These are phyloP conservation scores for Coprinopsis strossmayeri DNA, from an alignment of 768 basidiomycete genomes.

Conservation along the genomic window DNA sequence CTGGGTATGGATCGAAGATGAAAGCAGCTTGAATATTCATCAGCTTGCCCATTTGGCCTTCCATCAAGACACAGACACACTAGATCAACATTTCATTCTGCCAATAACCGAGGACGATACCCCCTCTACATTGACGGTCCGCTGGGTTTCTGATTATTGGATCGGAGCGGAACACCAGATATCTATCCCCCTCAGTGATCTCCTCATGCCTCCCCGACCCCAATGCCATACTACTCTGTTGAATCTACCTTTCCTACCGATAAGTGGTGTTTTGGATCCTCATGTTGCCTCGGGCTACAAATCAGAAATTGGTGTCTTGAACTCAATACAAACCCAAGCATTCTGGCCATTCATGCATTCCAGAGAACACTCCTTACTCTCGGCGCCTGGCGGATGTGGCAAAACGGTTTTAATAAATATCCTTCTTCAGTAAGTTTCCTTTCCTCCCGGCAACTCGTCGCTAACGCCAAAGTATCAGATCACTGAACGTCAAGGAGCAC, in stretches of 20 bases:
- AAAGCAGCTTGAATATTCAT: slow-evolving; percentile 72
- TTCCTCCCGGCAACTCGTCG: neutral
- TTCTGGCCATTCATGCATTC: slow-evolving; percentile 80
- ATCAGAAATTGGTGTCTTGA: slow-evolving; percentile 50
- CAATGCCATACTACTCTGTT: slow-evolving; percentile 55
- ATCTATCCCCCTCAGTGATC: slow-evolving; percentile 50
- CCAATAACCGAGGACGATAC: slow-evolving; percentile 54
- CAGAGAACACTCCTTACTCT: slow-evolving; percentile 59
- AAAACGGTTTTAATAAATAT: slow-evolving; percentile 72
- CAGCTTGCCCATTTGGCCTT: slow-evolving; percentile 73
- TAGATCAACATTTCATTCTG: slow-evolving; percentile 76
- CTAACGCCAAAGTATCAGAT: slow-evolving; percentile 35
- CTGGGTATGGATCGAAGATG: slow-evolving; percentile 94
- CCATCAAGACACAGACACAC: slow-evolving; percentile 49
- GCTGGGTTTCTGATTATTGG: slow-evolving; percentile 89
- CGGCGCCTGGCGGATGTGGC: slow-evolving; percentile 75
- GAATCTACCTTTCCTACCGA: slow-evolving; percentile 68
- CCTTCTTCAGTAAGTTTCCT: slow-evolving; percentile 57
- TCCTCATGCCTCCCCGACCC: slow-evolving; percentile 69
- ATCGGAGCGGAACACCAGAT: slow-evolving; percentile 82
- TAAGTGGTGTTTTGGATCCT: slow-evolving; percentile 43
- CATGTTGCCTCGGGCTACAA: slow-evolving; percentile 40
- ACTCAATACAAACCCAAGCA: slow-evolving; percentile 82
- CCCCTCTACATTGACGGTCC: slow-evolving; percentile 64
- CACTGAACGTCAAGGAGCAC: slow-evolving; percentile 35